Evolutionary conservation across 1,139 yeast genomes (phyloP).

Genomic region (Candida frijolesensis): DNA sequence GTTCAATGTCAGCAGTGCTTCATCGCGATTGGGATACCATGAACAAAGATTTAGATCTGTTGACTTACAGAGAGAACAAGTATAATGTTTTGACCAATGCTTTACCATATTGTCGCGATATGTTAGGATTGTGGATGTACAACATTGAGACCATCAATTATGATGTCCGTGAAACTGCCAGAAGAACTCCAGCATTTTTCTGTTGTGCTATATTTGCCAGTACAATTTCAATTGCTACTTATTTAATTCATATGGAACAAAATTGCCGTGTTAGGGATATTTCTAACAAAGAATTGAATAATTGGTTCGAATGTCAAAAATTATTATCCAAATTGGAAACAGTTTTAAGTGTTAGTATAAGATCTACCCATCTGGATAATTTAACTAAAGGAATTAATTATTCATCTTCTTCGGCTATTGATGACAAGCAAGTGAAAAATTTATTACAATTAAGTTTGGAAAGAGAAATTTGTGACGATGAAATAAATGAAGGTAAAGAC

Average conservation of each 20-base stretch:
- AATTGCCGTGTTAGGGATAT: constrained; percentile 27
- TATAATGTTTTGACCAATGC: constrained; percentile 62
- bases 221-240: constrained; percentile 61
- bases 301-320: constrained; percentile 54
- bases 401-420: neutral
- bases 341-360: constrained; percentile 31
- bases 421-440: constrained; percentile 6
- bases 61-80: constrained; percentile 42
- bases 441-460: constrained; percentile 13
- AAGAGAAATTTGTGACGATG: constrained; percentile 16
- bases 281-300: constrained; percentile 46
- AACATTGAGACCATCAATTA: constrained; percentile 57
- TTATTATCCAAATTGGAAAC: constrained; percentile 59
- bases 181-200: constrained; percentile 74
- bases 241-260: constrained; percentile 54
- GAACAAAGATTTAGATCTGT: constrained; percentile 50
- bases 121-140: constrained; percentile 69
- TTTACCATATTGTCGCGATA: constrained; percentile 56
- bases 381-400: constrained; percentile 33
- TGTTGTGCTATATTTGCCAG: constrained; percentile 68
- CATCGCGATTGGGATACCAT: constrained; percentile 64
- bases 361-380: constrained; percentile 53
- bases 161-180: constrained; percentile 63
- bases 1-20: constrained; percentile 59
- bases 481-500: constrained; percentile 12